Evolutionary conservation across 148 eudicot genomes (phyloP).

Genomic region (Cornus controversa): DNA sequence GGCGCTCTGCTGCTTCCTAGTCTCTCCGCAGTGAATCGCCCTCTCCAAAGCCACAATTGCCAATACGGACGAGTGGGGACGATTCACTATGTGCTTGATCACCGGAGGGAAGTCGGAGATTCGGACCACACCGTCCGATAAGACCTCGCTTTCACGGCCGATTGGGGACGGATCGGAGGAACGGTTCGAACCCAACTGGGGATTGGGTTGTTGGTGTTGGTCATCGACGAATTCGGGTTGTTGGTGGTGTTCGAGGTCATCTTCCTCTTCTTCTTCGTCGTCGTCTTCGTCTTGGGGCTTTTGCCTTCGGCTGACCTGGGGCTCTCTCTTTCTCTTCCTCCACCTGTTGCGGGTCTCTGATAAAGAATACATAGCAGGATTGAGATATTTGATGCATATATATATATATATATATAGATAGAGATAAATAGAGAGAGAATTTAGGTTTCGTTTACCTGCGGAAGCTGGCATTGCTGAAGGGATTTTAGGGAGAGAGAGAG

Average conservation of each 20-base stretch:
- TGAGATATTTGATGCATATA: not conserved
- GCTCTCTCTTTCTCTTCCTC: conserved; percentile 61
- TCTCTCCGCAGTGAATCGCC: conserved; percentile 35
- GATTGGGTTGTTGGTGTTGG: conserved; percentile 36
- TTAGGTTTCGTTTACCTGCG: conserved; percentile 45
- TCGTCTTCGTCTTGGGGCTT: conserved; percentile 51
- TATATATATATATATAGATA: not conserved
- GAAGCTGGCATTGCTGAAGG: conserved; percentile 69
- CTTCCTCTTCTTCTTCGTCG: conserved; percentile 55
- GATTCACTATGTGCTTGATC: conserved; percentile 44
- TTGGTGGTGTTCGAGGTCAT: conserved; percentile 21
- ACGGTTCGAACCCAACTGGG: conserved; percentile 13
- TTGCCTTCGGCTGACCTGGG: conserved; percentile 45
- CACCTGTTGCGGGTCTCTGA: conserved; percentile 67
- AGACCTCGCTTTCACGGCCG: conserved; percentile 43
- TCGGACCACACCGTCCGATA: conserved; percentile 45
- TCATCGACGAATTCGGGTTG: conserved; percentile 48
- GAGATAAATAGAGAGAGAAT: not conserved
- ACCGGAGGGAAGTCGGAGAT: conserved; percentile 63
- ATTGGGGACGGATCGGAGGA: conserved; percentile 17
- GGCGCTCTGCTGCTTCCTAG: conserved; percentile 25
- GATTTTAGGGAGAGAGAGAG: conserved; percentile 18
- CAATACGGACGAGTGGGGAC: conserved; percentile 59
- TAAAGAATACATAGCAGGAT: not conserved
- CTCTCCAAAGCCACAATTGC: conserved; percentile 53